Percentiles rank a stretch among this genome's conserved stretches.
phyloP scores from a whole-genome alignment of 371 early-diverging fungal genomes.

The Mortierella sp. region DNA sequence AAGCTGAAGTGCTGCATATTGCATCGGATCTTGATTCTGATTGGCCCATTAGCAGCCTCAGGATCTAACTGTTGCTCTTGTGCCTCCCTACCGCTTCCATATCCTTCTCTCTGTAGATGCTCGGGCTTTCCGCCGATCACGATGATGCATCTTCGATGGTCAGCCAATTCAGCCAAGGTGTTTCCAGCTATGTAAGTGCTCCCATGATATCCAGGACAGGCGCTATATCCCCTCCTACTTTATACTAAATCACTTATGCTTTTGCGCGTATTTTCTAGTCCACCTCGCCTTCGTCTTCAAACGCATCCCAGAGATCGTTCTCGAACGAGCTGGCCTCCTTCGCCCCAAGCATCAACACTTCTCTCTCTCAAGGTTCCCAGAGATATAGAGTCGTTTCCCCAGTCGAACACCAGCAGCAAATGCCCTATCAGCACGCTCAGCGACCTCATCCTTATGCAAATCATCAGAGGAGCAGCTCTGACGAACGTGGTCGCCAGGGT shows the following conservation, averaged over 20 bases:
- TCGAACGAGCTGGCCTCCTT: constrained; percentile 2
- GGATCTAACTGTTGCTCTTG: neutral
- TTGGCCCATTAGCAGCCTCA: too few species aligned
- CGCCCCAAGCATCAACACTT: constrained; percentile 3
- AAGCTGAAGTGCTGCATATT: neutral
- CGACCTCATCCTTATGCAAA: constrained; percentile 28
- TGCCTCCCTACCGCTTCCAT: too few species aligned
- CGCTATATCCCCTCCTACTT: neutral
- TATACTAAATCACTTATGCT: neutral
- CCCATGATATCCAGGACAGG: neutral
- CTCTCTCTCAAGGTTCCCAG: constrained; percentile 24
- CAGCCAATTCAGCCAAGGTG: constrained; percentile 7
- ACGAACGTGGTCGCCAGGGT: constrained; percentile 26
- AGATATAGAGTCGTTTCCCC: constrained; percentile 27
- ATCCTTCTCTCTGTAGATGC: constrained; percentile 21
- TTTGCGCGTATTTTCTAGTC: neutral
- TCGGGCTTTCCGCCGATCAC: constrained; percentile 34
- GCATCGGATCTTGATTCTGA: neutral
- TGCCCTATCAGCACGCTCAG: constrained; percentile 11
- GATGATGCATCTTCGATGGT: constrained; percentile 9
- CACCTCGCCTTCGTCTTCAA: constrained; percentile 15
- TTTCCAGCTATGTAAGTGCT: constrained; percentile 25
- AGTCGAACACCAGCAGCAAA: constrained; percentile 20
- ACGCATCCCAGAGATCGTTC: constrained; percentile 12
- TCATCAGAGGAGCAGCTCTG: constrained; percentile 27